Conservation (phyloP, 441 rosid species). For the Bocquillonia castaneifolia region DNA sequence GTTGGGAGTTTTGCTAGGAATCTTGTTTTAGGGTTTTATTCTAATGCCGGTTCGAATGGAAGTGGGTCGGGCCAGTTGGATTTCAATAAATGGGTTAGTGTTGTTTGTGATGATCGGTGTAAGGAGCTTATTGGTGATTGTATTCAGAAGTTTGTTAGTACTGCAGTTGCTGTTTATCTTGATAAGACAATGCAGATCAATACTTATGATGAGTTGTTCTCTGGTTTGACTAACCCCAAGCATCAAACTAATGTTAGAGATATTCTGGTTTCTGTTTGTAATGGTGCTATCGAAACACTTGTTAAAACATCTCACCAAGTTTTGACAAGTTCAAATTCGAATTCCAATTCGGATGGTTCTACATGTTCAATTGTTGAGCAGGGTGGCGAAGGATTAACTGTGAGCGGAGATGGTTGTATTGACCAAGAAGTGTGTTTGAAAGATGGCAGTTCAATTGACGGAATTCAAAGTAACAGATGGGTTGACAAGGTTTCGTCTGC, state of each 20-base stretch:
- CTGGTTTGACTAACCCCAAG: slow-evolving; percentile 76
- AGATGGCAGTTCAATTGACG: slow-evolving; percentile 29
- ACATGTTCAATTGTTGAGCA: slow-evolving; percentile 30
- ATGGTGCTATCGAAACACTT: slow-evolving; percentile 67
- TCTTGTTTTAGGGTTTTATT: slow-evolving; percentile 69
- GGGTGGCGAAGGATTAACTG: slow-evolving; percentile 21
- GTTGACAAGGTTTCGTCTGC: slow-evolving; percentile 47
- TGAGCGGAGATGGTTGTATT: slow-evolving; percentile 16
- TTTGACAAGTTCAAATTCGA: slow-evolving; percentile 37
- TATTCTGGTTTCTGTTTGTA: slow-evolving; percentile 66
- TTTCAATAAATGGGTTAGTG: slow-evolving; percentile 47
- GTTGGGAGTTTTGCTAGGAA: slow-evolving; percentile 88
- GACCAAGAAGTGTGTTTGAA: slow-evolving; percentile 24
- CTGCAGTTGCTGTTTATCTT: slow-evolving; percentile 70
- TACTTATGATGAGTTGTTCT: slow-evolving; percentile 65
- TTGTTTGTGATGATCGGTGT: slow-evolving; percentile 48
- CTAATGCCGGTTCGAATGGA: slow-evolving; percentile 21
- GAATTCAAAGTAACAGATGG: slow-evolving; percentile 47
- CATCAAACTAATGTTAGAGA: slow-evolving; percentile 61
- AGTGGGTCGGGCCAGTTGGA: slow-evolving; percentile 28
- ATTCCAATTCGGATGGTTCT: slow-evolving; percentile 22
- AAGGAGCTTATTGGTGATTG: slow-evolving; percentile 70
- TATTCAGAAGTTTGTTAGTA: slow-evolving; percentile 71
- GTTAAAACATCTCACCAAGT: slow-evolving; percentile 71
- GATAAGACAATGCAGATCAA: slow-evolving; percentile 82